Base-by-base conservation (phyloP, 768 basidiomycete species). In the Mycena belliarum region DNA sequence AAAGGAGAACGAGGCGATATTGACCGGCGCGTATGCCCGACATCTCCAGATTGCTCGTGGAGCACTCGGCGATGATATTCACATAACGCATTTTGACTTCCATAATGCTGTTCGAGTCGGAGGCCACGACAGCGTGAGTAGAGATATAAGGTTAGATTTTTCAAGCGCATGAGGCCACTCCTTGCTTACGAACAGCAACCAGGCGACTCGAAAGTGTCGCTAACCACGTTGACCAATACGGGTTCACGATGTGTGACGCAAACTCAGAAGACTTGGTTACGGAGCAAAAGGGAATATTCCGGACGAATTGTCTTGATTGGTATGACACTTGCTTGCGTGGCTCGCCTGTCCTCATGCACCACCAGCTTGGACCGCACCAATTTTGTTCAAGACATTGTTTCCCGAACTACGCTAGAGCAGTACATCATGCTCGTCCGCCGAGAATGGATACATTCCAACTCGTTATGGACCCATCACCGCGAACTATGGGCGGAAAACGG, bases 401-500 rank as follows among this genome's bases (percentile, higher is more conserved):
- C 95, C 4, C 83, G 89, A 14, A 82, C 82, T 40, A 85, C 88
- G 0, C 77, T 98, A 16, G 89, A 94, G 66, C 83, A 91, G 60
- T 98, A 93, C 68, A 82, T 98, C 33, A 70, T 79, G 40, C 86
- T 93, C 37, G 84, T 91, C 48, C 86, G 86, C 38, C 83, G 86
- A 2, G 88, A 89, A 68, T 95, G 91, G 89, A 67, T 85, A 26
- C 79, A 82, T 50, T 84, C 85, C 11, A 78, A 76, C 55, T 73
- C 81, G 9, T 76, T 98, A 11, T 98, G 95, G 93, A 79, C 83
- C 0, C 79, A 91, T 44, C 96, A 98, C 72, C 86, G 95, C 21
- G 91, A 95, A 69, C 76, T 98, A 5, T 99, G 95, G 95, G 97
- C 97, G 1, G 96, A 95, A 76, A 96, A 94, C 66, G 95, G 95